phyloP scores from a whole-genome alignment of 805 yeast species.

The Spathaspora girioi region DNA sequence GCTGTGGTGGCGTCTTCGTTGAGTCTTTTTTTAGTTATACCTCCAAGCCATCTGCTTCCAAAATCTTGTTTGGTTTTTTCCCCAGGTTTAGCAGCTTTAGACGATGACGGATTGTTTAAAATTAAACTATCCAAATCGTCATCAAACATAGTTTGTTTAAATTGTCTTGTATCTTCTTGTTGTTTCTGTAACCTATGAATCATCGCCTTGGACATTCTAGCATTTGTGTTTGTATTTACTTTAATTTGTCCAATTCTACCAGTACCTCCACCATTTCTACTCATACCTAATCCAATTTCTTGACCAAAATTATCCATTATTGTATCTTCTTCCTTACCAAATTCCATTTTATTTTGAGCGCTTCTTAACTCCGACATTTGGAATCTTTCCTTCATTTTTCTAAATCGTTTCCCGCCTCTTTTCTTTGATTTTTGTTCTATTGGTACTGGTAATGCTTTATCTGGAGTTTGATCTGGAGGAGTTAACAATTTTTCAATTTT shows the following conservation, averaged over 20 bases:
- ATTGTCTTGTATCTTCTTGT: conserved; percentile 1
- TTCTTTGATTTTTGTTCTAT: conserved; percentile 72
- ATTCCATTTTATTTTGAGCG: conserved; percentile 80
- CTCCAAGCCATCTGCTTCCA: conserved; percentile 19
- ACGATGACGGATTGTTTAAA: conserved; percentile 6
- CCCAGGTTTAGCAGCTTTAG: neutral
- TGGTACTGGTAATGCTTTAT: conserved; percentile 71
- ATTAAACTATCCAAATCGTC: conserved; percentile 15
- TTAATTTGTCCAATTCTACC: conserved; percentile 22
- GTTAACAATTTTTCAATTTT: conserved; percentile 69
- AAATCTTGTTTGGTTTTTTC: neutral
- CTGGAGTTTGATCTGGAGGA: conserved; percentile 66
- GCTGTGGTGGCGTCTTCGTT: neutral
- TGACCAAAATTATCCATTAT: conserved; percentile 67
- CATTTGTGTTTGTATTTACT: conserved; percentile 46
- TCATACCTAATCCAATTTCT: conserved; percentile 81
- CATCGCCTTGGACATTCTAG: conserved; percentile 63
- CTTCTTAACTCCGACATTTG: conserved; percentile 76
- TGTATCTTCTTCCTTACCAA: conserved; percentile 71
- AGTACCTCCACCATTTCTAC: conserved; percentile 24
- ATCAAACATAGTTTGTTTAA: conserved; percentile 4
- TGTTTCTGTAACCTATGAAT: conserved; percentile 37
- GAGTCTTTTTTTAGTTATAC: conserved; percentile 12
- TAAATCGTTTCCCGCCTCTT: conserved; percentile 78
- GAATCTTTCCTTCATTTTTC: conserved; percentile 78